Conservation (phyloP, 768 basidiomycete species). For the Lentinula raphanica region DNA sequence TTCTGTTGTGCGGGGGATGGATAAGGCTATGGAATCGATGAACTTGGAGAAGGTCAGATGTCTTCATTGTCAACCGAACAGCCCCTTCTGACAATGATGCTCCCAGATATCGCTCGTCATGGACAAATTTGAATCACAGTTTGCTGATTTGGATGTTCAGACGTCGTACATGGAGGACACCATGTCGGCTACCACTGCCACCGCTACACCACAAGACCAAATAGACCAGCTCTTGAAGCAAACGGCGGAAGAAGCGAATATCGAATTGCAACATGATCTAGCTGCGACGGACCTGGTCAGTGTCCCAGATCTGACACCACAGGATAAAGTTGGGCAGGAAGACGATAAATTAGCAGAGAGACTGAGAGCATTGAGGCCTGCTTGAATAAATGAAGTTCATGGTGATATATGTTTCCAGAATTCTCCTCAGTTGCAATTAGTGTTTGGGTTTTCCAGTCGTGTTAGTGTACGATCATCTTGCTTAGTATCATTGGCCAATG, state of each 20-base stretch:
- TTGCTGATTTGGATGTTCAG: conserved; percentile 95
- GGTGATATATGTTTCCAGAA: conserved; percentile 9
- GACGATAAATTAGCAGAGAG: conserved; percentile 81
- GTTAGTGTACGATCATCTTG: background rate
- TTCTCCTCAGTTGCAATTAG: no score
- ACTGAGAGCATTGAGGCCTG: conserved; percentile 81
- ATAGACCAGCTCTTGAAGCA: conserved; percentile 88
- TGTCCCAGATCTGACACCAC: conserved; percentile 51
- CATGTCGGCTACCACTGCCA: conserved; percentile 89
- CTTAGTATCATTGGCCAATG: background rate
- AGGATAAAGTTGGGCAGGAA: conserved; percentile 64
- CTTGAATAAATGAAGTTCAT: conserved; percentile 32
- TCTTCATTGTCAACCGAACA: background rate
- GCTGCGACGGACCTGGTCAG: conserved; percentile 54
- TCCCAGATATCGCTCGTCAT: conserved; percentile 91
- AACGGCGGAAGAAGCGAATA: conserved; percentile 95
- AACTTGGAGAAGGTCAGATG: conserved; percentile 86
- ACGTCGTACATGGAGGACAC: conserved; percentile 98
- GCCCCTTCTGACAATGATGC: background rate
- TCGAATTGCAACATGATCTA: conserved; percentile 91
- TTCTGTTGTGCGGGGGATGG: conserved; percentile 95
- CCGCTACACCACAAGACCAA: conserved; percentile 94
- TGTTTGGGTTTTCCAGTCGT: no score
- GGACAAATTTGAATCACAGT: conserved; percentile 98
- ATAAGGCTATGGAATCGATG: conserved; percentile 99